A percentile compares a stretch with the other conserved stretches of the same genome.
Conservation (phyloP, 164 flowering plant genomes). For the Vitis cinerea region DNA sequence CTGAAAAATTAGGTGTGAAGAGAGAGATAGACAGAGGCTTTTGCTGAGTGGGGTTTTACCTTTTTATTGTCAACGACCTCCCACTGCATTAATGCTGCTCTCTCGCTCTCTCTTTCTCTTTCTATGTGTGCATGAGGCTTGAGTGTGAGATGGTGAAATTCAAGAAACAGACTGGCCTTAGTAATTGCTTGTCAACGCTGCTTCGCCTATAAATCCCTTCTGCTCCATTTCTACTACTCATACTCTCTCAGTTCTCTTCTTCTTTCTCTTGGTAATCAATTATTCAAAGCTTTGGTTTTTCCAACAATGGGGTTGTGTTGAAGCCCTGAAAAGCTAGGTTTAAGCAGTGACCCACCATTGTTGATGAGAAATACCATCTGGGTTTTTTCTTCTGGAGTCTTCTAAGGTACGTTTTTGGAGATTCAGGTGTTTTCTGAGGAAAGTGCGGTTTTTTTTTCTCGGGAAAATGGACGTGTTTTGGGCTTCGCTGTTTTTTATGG, state of each 20-base stretch:
- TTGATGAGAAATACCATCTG: too few species aligned
- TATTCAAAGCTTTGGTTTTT: too few species aligned
- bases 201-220: slow-evolving; percentile 38
- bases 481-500: slow-evolving; percentile 43
- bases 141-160: slow-evolving; percentile 22
- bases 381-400: too few species aligned
- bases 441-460: neutral
- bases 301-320: too few species aligned
- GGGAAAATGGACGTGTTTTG: slow-evolving; percentile 38
- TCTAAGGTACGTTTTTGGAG: too few species aligned
- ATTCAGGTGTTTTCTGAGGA: too few species aligned
- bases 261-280: neutral
- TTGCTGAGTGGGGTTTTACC: neutral
- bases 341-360: too few species aligned
- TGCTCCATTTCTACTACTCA: slow-evolving; percentile 9
- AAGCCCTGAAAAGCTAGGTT: too few species aligned
- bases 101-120: neutral
- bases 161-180: slow-evolving; percentile 45
- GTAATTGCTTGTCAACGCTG: slow-evolving; percentile 26
- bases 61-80: neutral
- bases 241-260: neutral
- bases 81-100: neutral
- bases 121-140: too few species aligned
- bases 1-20: slow-evolving; percentile 35
- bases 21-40: slow-evolving; percentile 11